Base-by-base conservation (phyloP, 176 grass and related monocot genomes). In the Avena insularis region DNA sequence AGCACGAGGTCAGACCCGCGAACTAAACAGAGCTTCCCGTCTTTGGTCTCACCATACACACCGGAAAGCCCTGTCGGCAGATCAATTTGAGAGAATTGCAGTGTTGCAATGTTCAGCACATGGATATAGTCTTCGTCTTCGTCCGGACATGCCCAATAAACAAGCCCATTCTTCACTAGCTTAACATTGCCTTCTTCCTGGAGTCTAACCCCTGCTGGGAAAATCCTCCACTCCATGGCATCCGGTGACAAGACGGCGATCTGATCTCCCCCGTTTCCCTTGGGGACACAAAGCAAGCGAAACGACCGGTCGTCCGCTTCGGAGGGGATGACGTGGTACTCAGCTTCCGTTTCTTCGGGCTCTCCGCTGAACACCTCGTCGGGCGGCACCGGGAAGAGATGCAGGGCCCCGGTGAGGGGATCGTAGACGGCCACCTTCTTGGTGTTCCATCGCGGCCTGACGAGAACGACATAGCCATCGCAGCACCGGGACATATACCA, bases 341-440 rank as follows among this genome's bases (percentile, higher is more conserved):
- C 71, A 50, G 21, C 12, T 74, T 74, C 70, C 2, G 69, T 23
- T 0, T 47, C 2, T 0, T 48, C 43, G 4, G 45, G 1, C 0
- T 49, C 36, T 46, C 10, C 38, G 38, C 38, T 64, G 23, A 64
- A 71, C 19, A 71, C 17, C 69, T 71, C 71, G 25, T 23, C n/a
- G 11, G 71, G 71, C 12, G 45, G 45, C 12, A 8, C 71, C 12
- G 71, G 71, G 45, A 74, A 48, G 45, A 74, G 45, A 13, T 49
- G 45, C 45, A 50, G 71, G 20, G 45, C 5, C 11, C 71, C 20
- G 0, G 71, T 49, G 71, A 25, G 11, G 45, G 71, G 71, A 20
- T 74, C 71, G 45, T 74, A 74, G n/a, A 74, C 45, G n/a, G 71
- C 71, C 45, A 49, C 71, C 71, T 48, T 23, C 71, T 74, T 50